Evolutionary conservation across 2,329 filamentous ascomycete genomes (phyloP), one percentile per base, ranked within the genome.

Genomic region (Claviceps fusiformis): DNA sequence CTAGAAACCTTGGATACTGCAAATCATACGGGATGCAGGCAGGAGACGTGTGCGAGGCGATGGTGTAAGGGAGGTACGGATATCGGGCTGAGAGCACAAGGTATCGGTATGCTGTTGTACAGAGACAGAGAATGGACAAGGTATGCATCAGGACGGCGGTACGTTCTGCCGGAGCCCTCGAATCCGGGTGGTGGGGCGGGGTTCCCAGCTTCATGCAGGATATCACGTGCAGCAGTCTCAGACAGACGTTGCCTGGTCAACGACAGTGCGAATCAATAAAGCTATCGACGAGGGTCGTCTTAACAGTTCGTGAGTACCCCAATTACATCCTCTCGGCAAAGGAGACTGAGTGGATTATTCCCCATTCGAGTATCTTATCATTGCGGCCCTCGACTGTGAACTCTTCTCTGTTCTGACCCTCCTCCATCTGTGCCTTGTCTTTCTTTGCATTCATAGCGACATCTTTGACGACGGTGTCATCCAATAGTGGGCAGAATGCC

Each of bases 401-500:
- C 11, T 31, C 31, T 27, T 10, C 11, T 13, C 35, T 46, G 15
- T 15, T 54, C 19, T 45, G 6, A 9, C 1, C 19, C 6, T 27
- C 29, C 13, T 15, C 24, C 33, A 27, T 43, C 37, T 39, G 15
- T 6, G 31, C 17, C 29, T 31, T 9, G 24, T 45, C 39, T 19
- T 46, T 27, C 10, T 19, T 46, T 33, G 17, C 17, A 8, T 50
- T 27, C 24, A 24, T 9, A n/a, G 27, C 39, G 31, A 33, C 6
- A 43, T 43, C n/a, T 52, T 33, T 37, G 27, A 17, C 37, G 9
- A 27, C 24, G 31, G 51, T 31, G 9, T 17, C 53, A 13, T 48
- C 29, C 11, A 24, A 47, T 44, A 54, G 46, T 58, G 58, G 65
- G 62, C 66, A 69, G 55, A 64, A 86, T 86, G 82, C 80, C 80